Base-by-base conservation (phyloP, 768 basidiomycete genomes). In the Russula sp. region DNA sequence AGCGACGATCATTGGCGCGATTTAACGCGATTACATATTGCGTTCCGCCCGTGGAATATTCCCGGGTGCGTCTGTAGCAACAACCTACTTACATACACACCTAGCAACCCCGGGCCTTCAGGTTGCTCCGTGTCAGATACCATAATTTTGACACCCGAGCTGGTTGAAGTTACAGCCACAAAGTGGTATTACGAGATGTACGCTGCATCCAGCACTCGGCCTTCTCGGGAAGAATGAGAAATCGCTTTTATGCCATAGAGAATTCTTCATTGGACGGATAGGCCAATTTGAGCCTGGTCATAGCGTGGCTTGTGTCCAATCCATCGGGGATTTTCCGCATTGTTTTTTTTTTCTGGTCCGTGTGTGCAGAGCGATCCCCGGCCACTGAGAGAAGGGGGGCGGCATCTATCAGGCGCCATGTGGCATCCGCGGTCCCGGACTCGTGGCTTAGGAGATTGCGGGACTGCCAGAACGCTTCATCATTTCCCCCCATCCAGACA, bases 21-120 rank as follows among this genome's bases (percentile, higher is more conserved):
- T 53, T 35, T 31, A n/a, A 50, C 22, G 18, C 57, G 3, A 51
- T 51, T n/a, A 10, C 18, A 51, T n/a, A 32, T 31, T 18, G n/a
- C 42, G 18, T 45, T 53, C 20, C 53, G 34, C 16, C 59, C 59
- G 53, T 61, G 59, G 44, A 60, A 45, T 60, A 35, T 14, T 7
- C 11, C 35, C 22, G 35, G 8, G 7, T n/a, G 9, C n/a, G n/a
- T 44, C 49, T 59, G 50, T 42, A 39, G 16, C 39, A 27, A 40
- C 22, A 22, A 3, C 31, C 9, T 40, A 40, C n/a, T 54, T 42
- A 61, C 52, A 53, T 31, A 60, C 34, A 42, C 32, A 2, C 51
- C 16, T 47, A 53, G 59, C 52, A 60, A 55, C 52, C 52, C 22
- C 22, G 22, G 22, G 22, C 22, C 59, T 35, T 27, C 34, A 5